A percentile compares a stretch with the other conserved stretches of the same genome.
Conservation (phyloP, 345 rosid genomes). For the Microcos paniculata region DNA sequence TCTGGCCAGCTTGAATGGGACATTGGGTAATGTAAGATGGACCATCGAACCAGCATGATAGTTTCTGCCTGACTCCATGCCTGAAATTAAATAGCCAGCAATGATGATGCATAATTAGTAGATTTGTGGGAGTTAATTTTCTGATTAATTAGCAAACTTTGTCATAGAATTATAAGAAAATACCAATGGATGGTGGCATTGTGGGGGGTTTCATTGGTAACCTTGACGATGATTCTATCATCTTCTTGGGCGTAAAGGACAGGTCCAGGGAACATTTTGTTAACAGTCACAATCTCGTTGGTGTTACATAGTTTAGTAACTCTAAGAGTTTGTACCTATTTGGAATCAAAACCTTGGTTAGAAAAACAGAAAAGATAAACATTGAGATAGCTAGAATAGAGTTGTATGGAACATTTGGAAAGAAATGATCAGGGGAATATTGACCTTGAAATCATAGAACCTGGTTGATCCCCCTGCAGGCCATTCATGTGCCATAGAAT, state of each 20-base stretch:
- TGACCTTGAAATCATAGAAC: constrained; percentile 77
- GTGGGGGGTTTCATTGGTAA: constrained; percentile 68
- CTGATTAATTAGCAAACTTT: neutral
- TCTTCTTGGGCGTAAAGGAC: constrained; percentile 71
- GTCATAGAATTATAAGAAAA: neutral
- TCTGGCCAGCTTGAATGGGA: constrained; percentile 73
- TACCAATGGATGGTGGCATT: constrained; percentile 89
- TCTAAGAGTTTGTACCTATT: constrained; percentile 57
- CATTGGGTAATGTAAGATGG: constrained; percentile 91
- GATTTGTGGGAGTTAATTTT: neutral
- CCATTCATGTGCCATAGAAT: constrained; percentile 33
- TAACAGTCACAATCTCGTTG: constrained; percentile 62
- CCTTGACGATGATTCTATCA: constrained; percentile 61
- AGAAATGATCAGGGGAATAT: neutral
- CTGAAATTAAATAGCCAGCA: constrained; percentile 24
- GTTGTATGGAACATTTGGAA: neutral
- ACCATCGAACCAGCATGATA: constrained; percentile 89
- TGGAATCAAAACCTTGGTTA: neutral
- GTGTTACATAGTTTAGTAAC: constrained; percentile 64
- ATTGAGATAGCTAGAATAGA: neutral
- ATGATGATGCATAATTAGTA: neutral
- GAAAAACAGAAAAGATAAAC: neutral
- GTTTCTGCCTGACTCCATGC: constrained; percentile 86
- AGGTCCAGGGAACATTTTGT: constrained; percentile 77
- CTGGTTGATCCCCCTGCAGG: constrained; percentile 50